Evolutionary conservation across 78 protist species (phyloP).

Genomic region (Protostelium mycophagum): DNA sequence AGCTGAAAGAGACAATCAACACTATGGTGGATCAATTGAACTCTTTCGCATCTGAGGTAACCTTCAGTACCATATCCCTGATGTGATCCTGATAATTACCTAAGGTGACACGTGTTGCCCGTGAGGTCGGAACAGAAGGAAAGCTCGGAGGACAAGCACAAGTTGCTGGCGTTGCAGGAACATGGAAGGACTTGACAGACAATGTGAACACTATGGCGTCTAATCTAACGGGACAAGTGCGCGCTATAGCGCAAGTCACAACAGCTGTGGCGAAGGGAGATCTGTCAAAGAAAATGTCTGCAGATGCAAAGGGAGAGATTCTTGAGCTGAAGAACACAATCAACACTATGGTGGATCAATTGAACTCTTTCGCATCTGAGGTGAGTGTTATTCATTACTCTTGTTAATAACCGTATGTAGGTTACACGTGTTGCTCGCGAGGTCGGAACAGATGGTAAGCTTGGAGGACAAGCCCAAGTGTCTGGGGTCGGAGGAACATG

Average conservation of each 20-base stretch:
- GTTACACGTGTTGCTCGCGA: constrained; percentile 55
- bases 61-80: constrained; percentile 17
- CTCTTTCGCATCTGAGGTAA: constrained; percentile 41
- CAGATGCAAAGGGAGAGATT: constrained; percentile 44
- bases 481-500: constrained; percentile 52
- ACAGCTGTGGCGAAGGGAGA: constrained; percentile 60
- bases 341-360: constrained; percentile 63
- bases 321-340: constrained; percentile 44
- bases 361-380: constrained; percentile 29
- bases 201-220: constrained; percentile 59
- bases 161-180: constrained; percentile 42
- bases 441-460: constrained; percentile 61
- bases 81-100: constrained; percentile 25
- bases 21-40: constrained; percentile 66
- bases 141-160: constrained; percentile 52
- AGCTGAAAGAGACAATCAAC: constrained; percentile 48
- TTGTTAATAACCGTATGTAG: constrained; percentile 34
- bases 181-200: constrained; percentile 47
- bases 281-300: constrained; percentile 35
- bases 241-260: constrained; percentile 45
- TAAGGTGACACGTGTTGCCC: constrained; percentile 50
- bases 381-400: constrained; percentile 26
- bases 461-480: constrained; percentile 64
- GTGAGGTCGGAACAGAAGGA: constrained; percentile 58
- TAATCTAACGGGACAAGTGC: constrained; percentile 46